Base-by-base conservation (phyloP, 805 yeast genomes). In the Starmerella etchellsii region DNA sequence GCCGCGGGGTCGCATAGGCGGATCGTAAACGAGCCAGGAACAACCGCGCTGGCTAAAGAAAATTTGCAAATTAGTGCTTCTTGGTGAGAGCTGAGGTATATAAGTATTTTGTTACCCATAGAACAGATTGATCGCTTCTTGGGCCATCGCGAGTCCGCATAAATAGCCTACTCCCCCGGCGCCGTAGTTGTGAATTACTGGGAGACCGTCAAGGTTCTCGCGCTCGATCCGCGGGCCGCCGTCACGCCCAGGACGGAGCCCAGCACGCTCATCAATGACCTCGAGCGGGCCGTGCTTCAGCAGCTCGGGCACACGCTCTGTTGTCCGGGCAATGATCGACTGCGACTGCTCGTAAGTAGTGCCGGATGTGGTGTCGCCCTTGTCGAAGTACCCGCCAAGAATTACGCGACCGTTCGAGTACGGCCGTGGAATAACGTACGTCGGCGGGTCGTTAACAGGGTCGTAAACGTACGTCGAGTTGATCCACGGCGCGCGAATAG, bases 111-210 rank as follows among this genome's bases (percentile, higher is more conserved):
- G n/a, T n/a, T n/a, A n/a, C n/a, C 26, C 26, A 14, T 37, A 21
- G 31, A 37, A 49, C 26, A 64, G 42, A n/a, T 45, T 44, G 2
- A 63, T 54, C 1, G 66, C 67, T 20, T 54, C 57, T 21, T 57
- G 70, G 68, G 81, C 74, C 55, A 74, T 66, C 1, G 84, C 87
- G 44, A 69, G 71, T 2, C 82, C 77, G 3, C 78, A 68, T 62
- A 81, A 93, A 57, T 73, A 80, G 0, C 91, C 91, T 20, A 81
- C 73, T 23, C 84, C 84, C 8, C 74, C 82, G 24, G 82, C 80
- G 2, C 91, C 91, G 51, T 78, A 78, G 57, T 78, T 76, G 54
- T 82, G 93, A 18, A 82, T 65, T n/a, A 78, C 53, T 1, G 65
- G 42, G 40, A 64, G 62, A 2, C 68, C 72, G 10, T 58, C 62